Base-by-base conservation (phyloP, 2,329 filamentous ascomycete genomes). In the Diaporthe australafricana region DNA sequence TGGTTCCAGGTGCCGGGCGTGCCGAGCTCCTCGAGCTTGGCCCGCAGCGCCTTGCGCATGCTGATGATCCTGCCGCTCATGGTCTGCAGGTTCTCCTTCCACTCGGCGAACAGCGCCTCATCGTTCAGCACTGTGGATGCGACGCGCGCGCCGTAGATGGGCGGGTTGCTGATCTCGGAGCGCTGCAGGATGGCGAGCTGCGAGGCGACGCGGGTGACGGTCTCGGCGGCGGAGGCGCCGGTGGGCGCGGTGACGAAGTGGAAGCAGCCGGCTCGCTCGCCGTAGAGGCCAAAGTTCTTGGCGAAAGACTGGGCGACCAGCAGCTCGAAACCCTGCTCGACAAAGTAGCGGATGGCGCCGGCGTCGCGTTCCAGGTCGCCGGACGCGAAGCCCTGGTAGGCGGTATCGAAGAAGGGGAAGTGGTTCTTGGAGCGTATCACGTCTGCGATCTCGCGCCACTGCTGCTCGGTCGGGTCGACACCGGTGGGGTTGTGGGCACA, bases 401-500 rank as follows among this genome's bases (percentile, higher is more conserved):
- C 96, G 75, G 91, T 94, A 87, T 99, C 96, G 84, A 99, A 98
- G 90, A 99, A 98, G 78, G 96, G 96, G 86, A 99, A 98, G 83
- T 97, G 96, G 75, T 90, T 90, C 84, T 93, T 94, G 78, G 90
- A 83, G 78, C 89, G 89, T 83, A 98, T 91, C 55, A 98, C 83
- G 53, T 87, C 83, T 67, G 96, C 95, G 74, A 99, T 91, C 84
- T 97, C 89, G 82, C 93, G 94, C 96, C 96, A 99, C 85, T 99
- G 96, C 68, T 96, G 94, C 76, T 93, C 87, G 25, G 95, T 97
- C 9, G 95, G 95, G 84, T 99, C 96, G 75, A 99, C 95, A 72
- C 96, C 96, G 1, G 96, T 99, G 45, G 96, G 96, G 87, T 99
- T 99, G 87, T 99, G 96, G 47, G 96, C 96, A 82, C 96, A 99